Evolutionary conservation across 2,329 filamentous ascomycete genomes (phyloP).

Genomic region (Colletotrichum graminicola): DNA sequence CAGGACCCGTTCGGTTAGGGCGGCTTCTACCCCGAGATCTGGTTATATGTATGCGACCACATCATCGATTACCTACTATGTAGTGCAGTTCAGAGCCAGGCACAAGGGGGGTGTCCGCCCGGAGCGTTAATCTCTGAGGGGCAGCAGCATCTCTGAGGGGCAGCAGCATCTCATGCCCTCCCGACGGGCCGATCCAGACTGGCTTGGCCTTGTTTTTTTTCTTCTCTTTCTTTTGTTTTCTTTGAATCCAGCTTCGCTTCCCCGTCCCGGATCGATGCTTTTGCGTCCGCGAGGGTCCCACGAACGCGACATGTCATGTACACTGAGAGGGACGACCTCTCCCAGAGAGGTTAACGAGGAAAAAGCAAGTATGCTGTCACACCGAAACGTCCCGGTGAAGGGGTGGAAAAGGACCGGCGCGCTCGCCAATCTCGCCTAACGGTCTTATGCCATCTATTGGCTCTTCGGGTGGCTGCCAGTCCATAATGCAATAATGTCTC

Average conservation of each 20-base stretch:
- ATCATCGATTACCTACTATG: not conserved
- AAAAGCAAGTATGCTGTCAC: slow-evolving; percentile 26
- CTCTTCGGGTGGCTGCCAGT: not conserved
- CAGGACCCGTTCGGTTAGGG: slow-evolving; percentile 12
- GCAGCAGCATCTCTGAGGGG: too few relatives aligned
- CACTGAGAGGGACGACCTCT: not conserved
- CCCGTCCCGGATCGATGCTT: slow-evolving; percentile 8
- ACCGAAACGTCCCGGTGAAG: slow-evolving; percentile 34
- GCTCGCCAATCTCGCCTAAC: slow-evolving; percentile 5
- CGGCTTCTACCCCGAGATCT: slow-evolving; percentile 29
- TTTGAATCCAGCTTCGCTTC: slow-evolving; percentile 11
- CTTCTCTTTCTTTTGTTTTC: not conserved
- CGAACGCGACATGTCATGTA: slow-evolving; percentile 19
- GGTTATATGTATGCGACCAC: slow-evolving; percentile 30
- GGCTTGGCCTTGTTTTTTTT: slow-evolving; percentile 15
- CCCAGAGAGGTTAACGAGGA: not conserved
- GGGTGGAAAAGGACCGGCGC: not conserved
- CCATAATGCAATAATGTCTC: slow-evolving; percentile 1
- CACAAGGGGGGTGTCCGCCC: too few relatives aligned
- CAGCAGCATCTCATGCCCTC: not conserved
- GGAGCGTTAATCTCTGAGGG: too few relatives aligned
- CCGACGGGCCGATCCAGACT: slow-evolving; percentile 35
- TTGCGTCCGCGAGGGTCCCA: not conserved
- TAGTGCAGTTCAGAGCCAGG: too few relatives aligned
- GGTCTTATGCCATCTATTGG: slow-evolving; percentile 1